Conservation (phyloP, 768 basidiomycete species). For the Tricholoma flavovirens region DNA sequence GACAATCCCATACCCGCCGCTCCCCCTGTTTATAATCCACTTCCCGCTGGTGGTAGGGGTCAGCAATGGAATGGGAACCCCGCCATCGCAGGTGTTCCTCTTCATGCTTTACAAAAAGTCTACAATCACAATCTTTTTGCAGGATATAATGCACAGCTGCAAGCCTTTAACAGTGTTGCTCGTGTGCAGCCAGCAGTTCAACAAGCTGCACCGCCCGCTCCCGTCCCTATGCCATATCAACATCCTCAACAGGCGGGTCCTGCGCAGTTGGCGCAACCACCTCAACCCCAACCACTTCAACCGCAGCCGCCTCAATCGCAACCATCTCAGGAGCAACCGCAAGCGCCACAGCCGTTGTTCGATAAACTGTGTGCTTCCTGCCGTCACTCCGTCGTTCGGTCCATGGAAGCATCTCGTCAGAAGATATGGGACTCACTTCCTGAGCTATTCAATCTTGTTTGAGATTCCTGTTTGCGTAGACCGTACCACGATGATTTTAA, state of each 20-base stretch:
- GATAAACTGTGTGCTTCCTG: not conserved
- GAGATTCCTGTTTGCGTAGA: not conserved
- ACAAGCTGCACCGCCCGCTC: not conserved
- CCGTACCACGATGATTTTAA: no score
- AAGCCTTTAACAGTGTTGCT: not conserved
- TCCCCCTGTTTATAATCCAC: not conserved
- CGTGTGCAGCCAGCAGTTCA: not conserved
- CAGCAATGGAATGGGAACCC: not conserved
- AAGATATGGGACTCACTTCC: constrained; percentile 1
- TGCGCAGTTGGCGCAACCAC: not conserved
- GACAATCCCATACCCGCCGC: not conserved
- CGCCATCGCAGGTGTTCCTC: not conserved
- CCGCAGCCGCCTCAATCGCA: no score
- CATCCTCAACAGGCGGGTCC: not conserved
- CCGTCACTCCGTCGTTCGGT: not conserved
- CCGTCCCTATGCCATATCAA: not conserved
- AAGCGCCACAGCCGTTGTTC: not conserved
- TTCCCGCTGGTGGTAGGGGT: not conserved
- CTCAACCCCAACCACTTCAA: no score
- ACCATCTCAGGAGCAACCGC: not conserved
- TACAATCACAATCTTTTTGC: not conserved
- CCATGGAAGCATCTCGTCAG: not conserved
- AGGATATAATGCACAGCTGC: not conserved
- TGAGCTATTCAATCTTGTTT: not conserved
- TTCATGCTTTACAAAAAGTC: not conserved